Evolutionary conservation across 148 eudicot genomes (phyloP), one percentile per base, ranked within the genome.

Genomic region (Arbutus unedo): DNA sequence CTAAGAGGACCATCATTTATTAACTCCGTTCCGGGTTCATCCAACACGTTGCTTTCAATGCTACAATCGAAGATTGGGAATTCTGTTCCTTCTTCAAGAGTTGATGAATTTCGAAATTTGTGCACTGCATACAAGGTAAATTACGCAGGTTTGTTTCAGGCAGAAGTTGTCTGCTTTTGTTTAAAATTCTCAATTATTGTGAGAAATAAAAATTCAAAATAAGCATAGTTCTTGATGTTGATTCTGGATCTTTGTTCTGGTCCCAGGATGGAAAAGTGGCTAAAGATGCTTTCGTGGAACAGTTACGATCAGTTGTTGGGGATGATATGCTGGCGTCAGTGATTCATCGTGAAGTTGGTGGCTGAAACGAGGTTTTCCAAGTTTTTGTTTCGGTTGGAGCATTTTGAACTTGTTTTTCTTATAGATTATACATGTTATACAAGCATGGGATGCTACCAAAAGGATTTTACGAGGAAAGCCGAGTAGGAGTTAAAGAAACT

Each of bases 191-290:
- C 31, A 43, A 77, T 54, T 19, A n/a, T 51, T 54, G 43, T 16
- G 0, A 14, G 14, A n/a, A 14, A 72, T n/a, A 7, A 13, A 38
- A 77, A 2, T 43, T 4, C 8, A 56, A 3, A 31, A 41, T 53
- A 53, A 67, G 50, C 55, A 49, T 54, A 60, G 7, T 81, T 70
- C 50, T 31, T 43, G 31, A 8, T 50, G 23, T 64, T 64, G 56
- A 80, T 64, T 9, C 25, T 43, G 23, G 48, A 48, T 80, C 51
- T 18, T 15, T 25, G 15, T 76, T 81, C 18, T 79, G 45, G 45
- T 54, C 51, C 38, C 93, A 93, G 94, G 94, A 85, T 15, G 92
- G 96, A 49, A 90, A 87, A 81, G 48, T 91, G 84, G 82, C 86
- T 5, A 90, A 84, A 84, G 85, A 82, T 60, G 45, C 54, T 64